Conservation (phyloP, 805 yeast species). For the Yamadazyma tumulicola region DNA sequence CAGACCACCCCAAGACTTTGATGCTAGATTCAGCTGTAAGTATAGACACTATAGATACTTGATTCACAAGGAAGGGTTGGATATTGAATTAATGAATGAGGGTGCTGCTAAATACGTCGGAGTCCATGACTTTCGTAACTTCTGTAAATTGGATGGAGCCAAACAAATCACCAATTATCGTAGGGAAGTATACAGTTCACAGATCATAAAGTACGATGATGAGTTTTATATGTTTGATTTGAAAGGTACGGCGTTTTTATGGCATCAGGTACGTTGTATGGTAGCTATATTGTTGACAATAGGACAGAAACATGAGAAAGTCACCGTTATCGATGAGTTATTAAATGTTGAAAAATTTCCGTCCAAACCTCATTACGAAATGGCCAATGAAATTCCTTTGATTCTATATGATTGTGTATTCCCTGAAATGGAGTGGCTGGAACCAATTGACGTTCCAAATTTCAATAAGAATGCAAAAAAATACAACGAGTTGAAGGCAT, state of each 20-base stretch:
- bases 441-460: slow-evolving; percentile 25
- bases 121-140: slow-evolving; percentile 86
- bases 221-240: slow-evolving; percentile 69
- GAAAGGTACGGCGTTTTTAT: slow-evolving; percentile 84
- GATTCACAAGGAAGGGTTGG: slow-evolving; percentile 55
- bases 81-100: slow-evolving; percentile 61
- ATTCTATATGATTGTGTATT: slow-evolving; percentile 82
- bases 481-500: slow-evolving; percentile 42
- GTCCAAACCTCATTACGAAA: slow-evolving; percentile 72
- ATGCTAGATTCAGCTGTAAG: slow-evolving; percentile 90
- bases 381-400: slow-evolving; percentile 89
- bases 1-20: slow-evolving; percentile 78
- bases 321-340: slow-evolving; percentile 53
- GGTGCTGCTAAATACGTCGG: slow-evolving; percentile 69
- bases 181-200: slow-evolving; percentile 57
- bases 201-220: slow-evolving; percentile 39
- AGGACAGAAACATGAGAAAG: slow-evolving; percentile 73
- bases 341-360: slow-evolving; percentile 57
- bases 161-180: slow-evolving; percentile 81
- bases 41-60: slow-evolving; percentile 83
- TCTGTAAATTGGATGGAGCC: slow-evolving; percentile 91
- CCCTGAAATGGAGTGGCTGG: slow-evolving; percentile 67
- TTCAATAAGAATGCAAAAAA: slow-evolving; percentile 38
- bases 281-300: slow-evolving; percentile 75
- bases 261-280: slow-evolving; percentile 99